Evolutionary conservation across 371 early-diverging fungal species (phyloP).

Genomic region (Mortierella polycephala): DNA sequence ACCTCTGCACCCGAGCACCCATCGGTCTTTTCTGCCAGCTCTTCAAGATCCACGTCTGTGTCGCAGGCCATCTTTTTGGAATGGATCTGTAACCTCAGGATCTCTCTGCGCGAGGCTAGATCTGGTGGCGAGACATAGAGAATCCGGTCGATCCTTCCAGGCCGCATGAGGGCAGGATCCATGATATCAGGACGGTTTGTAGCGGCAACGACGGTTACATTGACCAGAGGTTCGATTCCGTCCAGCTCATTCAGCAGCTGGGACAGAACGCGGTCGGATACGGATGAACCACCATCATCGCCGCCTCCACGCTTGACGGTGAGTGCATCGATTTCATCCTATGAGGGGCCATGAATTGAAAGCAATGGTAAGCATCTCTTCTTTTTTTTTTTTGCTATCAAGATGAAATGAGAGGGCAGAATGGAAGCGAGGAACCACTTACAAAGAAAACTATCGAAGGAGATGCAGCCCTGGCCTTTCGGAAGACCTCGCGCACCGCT

Average conservation of each 20-base stretch:
- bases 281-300: slow-evolving; percentile 80
- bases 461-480: slow-evolving; percentile 92
- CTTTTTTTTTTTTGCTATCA: no score
- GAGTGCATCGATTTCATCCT: slow-evolving; percentile 98
- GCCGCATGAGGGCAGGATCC: slow-evolving; percentile 94
- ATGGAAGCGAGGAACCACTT: slow-evolving; percentile 41
- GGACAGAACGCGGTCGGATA: slow-evolving; percentile 92
- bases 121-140: slow-evolving; percentile 96
- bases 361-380: background rate
- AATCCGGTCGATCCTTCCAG: slow-evolving; percentile 96
- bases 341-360: background rate
- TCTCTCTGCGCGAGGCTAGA: slow-evolving; percentile 77
- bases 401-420: no score
- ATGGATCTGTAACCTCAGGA: slow-evolving; percentile 78
- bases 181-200: slow-evolving; percentile 99
- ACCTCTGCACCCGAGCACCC: slow-evolving; percentile 97
- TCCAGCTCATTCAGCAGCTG: slow-evolving; percentile 96
- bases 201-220: slow-evolving; percentile 97
- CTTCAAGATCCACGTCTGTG: slow-evolving; percentile 30
- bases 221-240: slow-evolving; percentile 93
- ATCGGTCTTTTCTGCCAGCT: slow-evolving; percentile 64
- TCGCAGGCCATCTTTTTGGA: slow-evolving; percentile 65
- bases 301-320: slow-evolving; percentile 83
- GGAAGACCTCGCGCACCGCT: slow-evolving; percentile 94
- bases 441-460: slow-evolving; percentile 98